A percentile compares a stretch with the other conserved stretches of the same genome.
Conservation (phyloP, 495 filamentous ascomycete genomes). For the Daldinia childiae region DNA sequence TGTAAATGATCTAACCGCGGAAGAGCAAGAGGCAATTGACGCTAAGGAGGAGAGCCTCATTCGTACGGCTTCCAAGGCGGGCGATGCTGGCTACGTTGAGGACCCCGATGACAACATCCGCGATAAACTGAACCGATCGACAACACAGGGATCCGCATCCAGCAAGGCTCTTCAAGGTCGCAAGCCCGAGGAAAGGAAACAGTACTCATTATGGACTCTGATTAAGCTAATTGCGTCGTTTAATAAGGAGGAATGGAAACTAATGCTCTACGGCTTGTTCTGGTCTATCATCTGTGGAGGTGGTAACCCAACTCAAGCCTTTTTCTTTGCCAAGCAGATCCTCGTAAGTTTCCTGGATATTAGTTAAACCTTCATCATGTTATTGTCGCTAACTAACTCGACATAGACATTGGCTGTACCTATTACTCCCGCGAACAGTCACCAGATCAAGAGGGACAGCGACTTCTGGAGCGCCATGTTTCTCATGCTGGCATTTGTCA, state of each 20-base stretch:
- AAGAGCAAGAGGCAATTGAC: slow-evolving; percentile 56
- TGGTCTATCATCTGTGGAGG: slow-evolving; percentile 83
- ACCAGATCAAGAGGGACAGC: slow-evolving; percentile 66
- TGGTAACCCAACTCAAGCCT: slow-evolving; percentile 85
- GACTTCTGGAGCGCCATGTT: slow-evolving; percentile 97
- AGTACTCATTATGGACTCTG: slow-evolving; percentile 80
- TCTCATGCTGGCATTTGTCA: slow-evolving; percentile 85
- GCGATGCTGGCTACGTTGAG: slow-evolving; percentile 45
- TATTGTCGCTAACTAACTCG: slow-evolving; percentile 30
- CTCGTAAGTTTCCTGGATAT: slow-evolving; percentile 49
- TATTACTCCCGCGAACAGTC: slow-evolving; percentile 47
- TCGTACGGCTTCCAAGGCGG: slow-evolving; percentile 56
- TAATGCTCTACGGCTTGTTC: slow-evolving; percentile 80
- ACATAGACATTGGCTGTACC: slow-evolving; percentile 49
- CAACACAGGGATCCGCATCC: slow-evolving; percentile 74
- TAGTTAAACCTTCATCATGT: not conserved
- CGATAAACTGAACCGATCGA: slow-evolving; percentile 66
- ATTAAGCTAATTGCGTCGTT: slow-evolving; percentile 86
- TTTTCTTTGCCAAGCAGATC: slow-evolving; percentile 93
- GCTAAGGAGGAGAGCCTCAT: slow-evolving; percentile 59
- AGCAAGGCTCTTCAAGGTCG: slow-evolving; percentile 71
- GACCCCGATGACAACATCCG: slow-evolving; percentile 70
- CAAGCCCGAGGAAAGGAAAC: slow-evolving; percentile 54
- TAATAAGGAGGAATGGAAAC: slow-evolving; percentile 76
- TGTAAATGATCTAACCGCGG: slow-evolving; percentile 62